A percentile compares a stretch with the other conserved stretches of the same genome.
Evolutionary conservation across 2,329 filamentous ascomycete species (phyloP).

Genomic region (Annulohypoxylon truncatum): DNA sequence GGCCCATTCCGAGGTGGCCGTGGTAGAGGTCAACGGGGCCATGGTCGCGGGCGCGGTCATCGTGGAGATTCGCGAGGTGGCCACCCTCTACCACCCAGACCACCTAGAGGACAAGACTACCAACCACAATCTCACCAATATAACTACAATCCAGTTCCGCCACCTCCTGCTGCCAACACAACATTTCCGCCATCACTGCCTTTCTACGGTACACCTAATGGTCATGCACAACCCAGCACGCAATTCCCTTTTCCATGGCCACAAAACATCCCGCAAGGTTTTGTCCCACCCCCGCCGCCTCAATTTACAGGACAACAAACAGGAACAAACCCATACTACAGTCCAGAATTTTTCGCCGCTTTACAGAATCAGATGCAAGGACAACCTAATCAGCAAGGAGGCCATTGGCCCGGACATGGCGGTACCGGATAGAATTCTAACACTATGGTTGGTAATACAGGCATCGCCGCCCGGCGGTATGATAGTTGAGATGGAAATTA

Average conservation of each 20-base stretch:
- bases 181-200: conserved; percentile 41
- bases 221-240: conserved; percentile 52
- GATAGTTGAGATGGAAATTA: neutral
- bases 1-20: conserved; percentile 55
- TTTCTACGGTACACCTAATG: conserved; percentile 53
- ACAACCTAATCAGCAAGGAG: conserved; percentile 53
- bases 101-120: conserved; percentile 48
- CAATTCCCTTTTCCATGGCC: conserved; percentile 62
- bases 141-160: conserved; percentile 44
- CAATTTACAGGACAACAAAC: conserved; percentile 54
- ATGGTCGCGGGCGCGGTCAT: conserved; percentile 52
- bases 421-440: conserved; percentile 41
- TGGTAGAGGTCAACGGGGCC: conserved; percentile 58
- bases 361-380: conserved; percentile 56
- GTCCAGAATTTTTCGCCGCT: conserved; percentile 67
- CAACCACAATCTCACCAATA: conserved; percentile 53
- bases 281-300: conserved; percentile 54
- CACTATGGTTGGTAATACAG: neutral
- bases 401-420: conserved; percentile 45
- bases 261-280: conserved; percentile 49
- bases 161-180: conserved; percentile 53
- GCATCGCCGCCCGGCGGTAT: neutral
- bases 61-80: conserved; percentile 59
- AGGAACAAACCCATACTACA: conserved; percentile 62
- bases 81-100: conserved; percentile 55